Conservation (phyloP, 176 grass and related monocot species). For the Avena eriantha region DNA sequence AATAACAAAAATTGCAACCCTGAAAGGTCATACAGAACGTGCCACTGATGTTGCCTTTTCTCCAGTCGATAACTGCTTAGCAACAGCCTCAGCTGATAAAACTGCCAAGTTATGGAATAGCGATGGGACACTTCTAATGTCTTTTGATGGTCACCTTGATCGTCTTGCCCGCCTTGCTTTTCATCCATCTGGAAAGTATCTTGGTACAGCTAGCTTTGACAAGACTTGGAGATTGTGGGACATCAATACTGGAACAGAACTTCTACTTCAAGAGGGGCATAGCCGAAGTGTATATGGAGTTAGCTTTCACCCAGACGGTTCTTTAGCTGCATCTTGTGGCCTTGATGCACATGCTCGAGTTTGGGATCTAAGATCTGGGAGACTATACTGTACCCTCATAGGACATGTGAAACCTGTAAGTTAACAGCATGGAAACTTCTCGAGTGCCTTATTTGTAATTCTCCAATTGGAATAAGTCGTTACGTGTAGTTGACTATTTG, state of each 20-base stretch:
- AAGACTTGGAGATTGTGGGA: slow-evolving; percentile 99
- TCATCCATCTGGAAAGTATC: slow-evolving; percentile 94
- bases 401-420: slow-evolving; percentile 96
- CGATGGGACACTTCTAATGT: slow-evolving; percentile 72
- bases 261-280: slow-evolving; percentile 96
- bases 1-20: slow-evolving; percentile 72
- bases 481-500: slow-evolving; percentile 3
- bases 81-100: slow-evolving; percentile 90
- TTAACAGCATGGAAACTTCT: slow-evolving; percentile 30
- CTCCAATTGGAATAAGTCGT: neutral
- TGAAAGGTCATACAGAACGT: slow-evolving; percentile 88
- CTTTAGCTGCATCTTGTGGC: slow-evolving; percentile 85
- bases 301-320: slow-evolving; percentile 93
- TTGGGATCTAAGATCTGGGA: slow-evolving; percentile 95
- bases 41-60: slow-evolving; percentile 97
- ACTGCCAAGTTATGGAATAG: slow-evolving; percentile 88
- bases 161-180: slow-evolving; percentile 89
- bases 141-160: slow-evolving; percentile 95
- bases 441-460: slow-evolving; percentile 1
- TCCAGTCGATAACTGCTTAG: slow-evolving; percentile 64
- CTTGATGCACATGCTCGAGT: slow-evolving; percentile 87
- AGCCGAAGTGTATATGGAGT: slow-evolving; percentile 92
- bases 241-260: slow-evolving; percentile 71
- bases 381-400: slow-evolving; percentile 76
- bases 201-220: slow-evolving; percentile 96